Percentiles rank a stretch among this genome's conserved stretches.
Conservation (phyloP, 345 rosid genomes). For the Gossypium mustelinum region DNA sequence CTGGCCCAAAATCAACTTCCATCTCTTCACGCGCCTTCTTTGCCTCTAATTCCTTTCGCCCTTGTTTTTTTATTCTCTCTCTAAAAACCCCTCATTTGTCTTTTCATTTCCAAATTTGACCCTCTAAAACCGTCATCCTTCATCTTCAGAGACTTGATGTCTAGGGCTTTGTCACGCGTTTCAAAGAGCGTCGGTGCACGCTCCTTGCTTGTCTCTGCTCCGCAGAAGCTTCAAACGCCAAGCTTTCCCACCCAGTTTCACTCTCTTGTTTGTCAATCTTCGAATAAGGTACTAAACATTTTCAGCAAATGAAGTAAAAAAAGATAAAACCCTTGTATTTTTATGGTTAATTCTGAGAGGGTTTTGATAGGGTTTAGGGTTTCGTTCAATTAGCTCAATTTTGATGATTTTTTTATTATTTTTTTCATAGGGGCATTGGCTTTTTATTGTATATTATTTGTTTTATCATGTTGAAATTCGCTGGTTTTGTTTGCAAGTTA, state of each 20-base stretch:
- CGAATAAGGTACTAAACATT: constrained; percentile 29
- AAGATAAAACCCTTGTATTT: background rate
- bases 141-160: constrained; percentile 33
- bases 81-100: background rate
- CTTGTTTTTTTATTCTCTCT: background rate
- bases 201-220: constrained; percentile 35
- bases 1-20: background rate
- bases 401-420: background rate
- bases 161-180: constrained; percentile 50
- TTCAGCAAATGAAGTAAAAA: background rate
- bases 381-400: background rate
- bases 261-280: constrained; percentile 30
- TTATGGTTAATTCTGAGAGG: constrained; percentile 13
- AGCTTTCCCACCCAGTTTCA: constrained; percentile 33
- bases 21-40: constrained; percentile 4
- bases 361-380: constrained; percentile 49
- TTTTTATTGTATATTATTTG: background rate
- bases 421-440: background rate
- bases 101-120: constrained; percentile 1
- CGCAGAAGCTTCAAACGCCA: constrained; percentile 34
- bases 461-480: background rate
- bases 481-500: background rate
- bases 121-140: background rate
- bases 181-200: constrained; percentile 45
- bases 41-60: constrained; percentile 12